Evolutionary conservation across 768 basidiomycete species (phyloP).

Genomic region (Suillus luteus): DNA sequence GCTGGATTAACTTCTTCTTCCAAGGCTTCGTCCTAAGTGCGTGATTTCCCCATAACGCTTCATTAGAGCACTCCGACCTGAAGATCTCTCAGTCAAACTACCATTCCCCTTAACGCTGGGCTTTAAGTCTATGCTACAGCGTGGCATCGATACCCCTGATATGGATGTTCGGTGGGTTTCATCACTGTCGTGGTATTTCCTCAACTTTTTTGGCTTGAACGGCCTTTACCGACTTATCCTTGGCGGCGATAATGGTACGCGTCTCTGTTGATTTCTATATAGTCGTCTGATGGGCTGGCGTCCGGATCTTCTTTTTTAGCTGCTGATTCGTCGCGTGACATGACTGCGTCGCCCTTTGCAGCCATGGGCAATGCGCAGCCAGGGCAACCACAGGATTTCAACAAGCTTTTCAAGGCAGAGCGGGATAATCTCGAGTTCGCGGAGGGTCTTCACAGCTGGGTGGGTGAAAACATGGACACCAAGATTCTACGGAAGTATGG

Average conservation of each 20-base stretch:
- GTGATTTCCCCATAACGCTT: slow-evolving; percentile 36
- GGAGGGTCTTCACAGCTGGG: slow-evolving; percentile 84
- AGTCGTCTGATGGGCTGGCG: slow-evolving; percentile 19
- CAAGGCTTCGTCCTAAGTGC: slow-evolving; percentile 96
- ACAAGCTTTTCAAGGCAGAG: slow-evolving; percentile 89
- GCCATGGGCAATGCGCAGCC: slow-evolving; percentile 46
- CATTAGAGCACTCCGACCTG: slow-evolving; percentile 11
- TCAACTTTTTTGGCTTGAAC: slow-evolving; percentile 97
- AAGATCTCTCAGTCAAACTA: slow-evolving; percentile 71
- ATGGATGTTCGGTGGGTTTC: slow-evolving; percentile 99
- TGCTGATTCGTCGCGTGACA: slow-evolving; percentile 77
- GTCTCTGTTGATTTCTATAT: slow-evolving; percentile 13
- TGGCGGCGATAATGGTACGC: slow-evolving; percentile 84
- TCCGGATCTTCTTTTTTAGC: slow-evolving; percentile 44
- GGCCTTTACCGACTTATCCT: slow-evolving; percentile 93
- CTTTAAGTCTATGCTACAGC: slow-evolving; percentile 97
- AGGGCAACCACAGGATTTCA: slow-evolving; percentile 76
- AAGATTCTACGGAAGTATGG: slow-evolving; percentile 79
- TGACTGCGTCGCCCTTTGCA: slow-evolving; percentile 71
- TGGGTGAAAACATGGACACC: slow-evolving; percentile 77
- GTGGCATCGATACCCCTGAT: slow-evolving; percentile 91
- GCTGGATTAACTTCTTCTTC: slow-evolving; percentile 99
- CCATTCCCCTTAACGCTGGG: slow-evolving; percentile 96
- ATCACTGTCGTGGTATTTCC: slow-evolving; percentile 98
- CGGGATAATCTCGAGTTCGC: slow-evolving; percentile 91